phyloP scores from a whole-genome alignment of 305 asterid genomes.

The Solanum chacoense region DNA sequence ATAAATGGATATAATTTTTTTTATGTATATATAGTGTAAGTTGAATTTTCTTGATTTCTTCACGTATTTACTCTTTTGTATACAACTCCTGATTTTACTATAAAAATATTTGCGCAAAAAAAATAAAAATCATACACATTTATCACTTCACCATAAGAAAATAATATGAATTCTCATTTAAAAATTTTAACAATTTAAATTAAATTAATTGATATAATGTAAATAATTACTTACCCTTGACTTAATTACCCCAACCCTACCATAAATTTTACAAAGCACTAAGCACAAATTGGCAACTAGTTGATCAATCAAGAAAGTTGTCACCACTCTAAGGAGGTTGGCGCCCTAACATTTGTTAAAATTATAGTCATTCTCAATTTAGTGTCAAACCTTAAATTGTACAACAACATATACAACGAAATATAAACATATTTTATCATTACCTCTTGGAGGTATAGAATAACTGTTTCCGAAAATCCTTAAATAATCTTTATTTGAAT shows the following conservation, averaged over 20 bases:
- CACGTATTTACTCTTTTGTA: neutral
- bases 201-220: neutral
- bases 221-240: neutral
- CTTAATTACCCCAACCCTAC: neutral
- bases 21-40: too few relatives aligned
- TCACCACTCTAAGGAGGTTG: neutral
- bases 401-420: too few relatives aligned
- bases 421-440: too few relatives aligned
- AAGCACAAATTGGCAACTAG: neutral
- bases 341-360: neutral
- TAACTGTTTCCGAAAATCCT: accelerated
- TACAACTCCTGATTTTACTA: neutral
- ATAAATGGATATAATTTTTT: accelerated
- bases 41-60: neutral
- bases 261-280: neutral
- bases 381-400: neutral
- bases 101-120: neutral
- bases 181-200: neutral
- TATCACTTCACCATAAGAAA: neutral
- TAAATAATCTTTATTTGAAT: neutral
- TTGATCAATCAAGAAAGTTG: neutral
- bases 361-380: neutral
- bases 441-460: too few relatives aligned
- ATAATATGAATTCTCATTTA: neutral
- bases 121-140: neutral